Base-by-base conservation (phyloP, 257 asterid species). In the Lantana camara region DNA sequence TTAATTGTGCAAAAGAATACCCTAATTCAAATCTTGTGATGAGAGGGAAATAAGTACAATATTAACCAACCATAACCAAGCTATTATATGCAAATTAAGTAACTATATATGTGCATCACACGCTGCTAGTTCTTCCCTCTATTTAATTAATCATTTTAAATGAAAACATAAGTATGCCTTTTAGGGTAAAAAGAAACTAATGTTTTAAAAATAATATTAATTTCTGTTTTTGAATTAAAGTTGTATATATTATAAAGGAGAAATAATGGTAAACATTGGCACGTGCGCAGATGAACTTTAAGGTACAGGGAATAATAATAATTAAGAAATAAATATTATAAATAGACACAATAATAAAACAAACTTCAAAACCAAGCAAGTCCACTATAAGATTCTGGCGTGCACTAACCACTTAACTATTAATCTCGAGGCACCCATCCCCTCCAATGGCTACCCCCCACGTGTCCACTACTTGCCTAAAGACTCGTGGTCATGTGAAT, bases 381-480 rank as follows among this genome's bases (percentile, higher is more conserved):
- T 74, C 80, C 70, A 70, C 57, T 64, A 64, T 48, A 70, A 81
- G 86, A 83, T 79, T 71, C 83, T 64, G 80, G 87, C 87, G 85
- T 82, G 91, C 95, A 75, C 78, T 70, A 75, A 60, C 50, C 58
- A 57, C 60, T 68, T 69, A 62, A 45, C 60, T 41, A 72, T 61
- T 79, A 79, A 79, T 75, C 77, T 77, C 82, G 84, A 85, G 81
- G 88, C 77, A 73, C 29, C 63, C 40, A n/a, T n/a, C 38, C 12
- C 52, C 0, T 53, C 85, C 82, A 82, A 82, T 79, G 42, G 6
- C 17, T n/a, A 49, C 29, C 4, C 0, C 19, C 83, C 88, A 84
- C 76, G 77, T 84, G 78, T 71, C 73, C 4, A 48, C 76, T 82
- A 66, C 53, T 79, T 75, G 73, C 73, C 60, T 57, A 66, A 80